Conservation (phyloP, 129 eudicot species). For the Calendula officinalis region DNA sequence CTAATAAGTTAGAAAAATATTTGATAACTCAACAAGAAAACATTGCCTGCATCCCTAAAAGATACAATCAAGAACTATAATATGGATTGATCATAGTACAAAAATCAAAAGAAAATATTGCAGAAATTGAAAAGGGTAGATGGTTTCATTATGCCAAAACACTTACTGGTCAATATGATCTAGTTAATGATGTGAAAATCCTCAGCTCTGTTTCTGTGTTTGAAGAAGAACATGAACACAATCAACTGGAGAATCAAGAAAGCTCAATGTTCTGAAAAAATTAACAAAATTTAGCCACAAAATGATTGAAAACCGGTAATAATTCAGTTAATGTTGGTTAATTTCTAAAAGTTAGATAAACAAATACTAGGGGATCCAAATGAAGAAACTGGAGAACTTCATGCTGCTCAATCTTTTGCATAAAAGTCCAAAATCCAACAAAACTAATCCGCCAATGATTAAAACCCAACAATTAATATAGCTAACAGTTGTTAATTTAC, state of each 20-base stretch:
- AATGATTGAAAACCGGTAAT: no score
- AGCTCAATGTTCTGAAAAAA: conserved; percentile 8
- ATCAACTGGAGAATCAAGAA: conserved; percentile 19
- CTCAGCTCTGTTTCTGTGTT: background rate
- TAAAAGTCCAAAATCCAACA: no score
- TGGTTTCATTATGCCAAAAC: background rate
- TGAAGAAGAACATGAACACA: conserved; percentile 15
- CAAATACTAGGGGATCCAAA: no score
- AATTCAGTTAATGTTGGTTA: no score
- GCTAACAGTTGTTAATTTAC: conserved; percentile 20
- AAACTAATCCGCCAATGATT: background rate
- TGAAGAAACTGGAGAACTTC: no score
- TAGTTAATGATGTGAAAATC: background rate
- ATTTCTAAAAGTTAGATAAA: no score
- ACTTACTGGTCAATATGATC: conserved; percentile 18
- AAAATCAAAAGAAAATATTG: background rate
- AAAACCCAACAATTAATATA: conserved; percentile 7
- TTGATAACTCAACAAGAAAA: no score
- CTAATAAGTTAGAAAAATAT: no score
- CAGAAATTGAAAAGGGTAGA: background rate
- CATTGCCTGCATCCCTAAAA: no score
- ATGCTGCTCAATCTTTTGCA: no score
- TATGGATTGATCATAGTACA: background rate
- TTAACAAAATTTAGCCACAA: background rate
- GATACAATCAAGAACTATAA: background rate